Evolutionary conservation across 768 basidiomycete species (phyloP), one percentile per base, ranked within the genome.

Genomic region (Lactifluus pinguis): DNA sequence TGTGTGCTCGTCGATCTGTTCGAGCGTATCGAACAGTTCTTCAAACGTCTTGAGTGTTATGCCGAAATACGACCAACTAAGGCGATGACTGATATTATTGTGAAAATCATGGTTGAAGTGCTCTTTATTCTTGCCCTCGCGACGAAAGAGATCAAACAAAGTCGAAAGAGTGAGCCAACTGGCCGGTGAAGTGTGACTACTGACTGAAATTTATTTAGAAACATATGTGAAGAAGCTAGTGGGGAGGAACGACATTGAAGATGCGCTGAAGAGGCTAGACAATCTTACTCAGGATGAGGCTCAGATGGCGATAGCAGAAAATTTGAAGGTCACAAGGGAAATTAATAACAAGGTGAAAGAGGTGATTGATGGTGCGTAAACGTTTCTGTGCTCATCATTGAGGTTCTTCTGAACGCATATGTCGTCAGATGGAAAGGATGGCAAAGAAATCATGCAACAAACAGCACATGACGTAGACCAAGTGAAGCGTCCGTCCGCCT

Each of bases 61-160:
- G 53, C 51, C 3, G 29, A 21, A 5, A n/a, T 53, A 11, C 14
- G 4, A 5, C 52, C 47, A 3, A 59, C 45, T 4, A 0, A 36
- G 1, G 52, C 13, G 0, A 59, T 59, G 58, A 41, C 45, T 4
- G 52, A 48, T 1, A 39, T 60, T 1, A 14, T 55, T 11, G 53
- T 49, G 39, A 34, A 55, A 9, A 29, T 55, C 13, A 25, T 60
- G 36, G 38, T 30, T 11, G 58, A 59, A n/a, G 38, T 59, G 1
- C 44, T 59, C 14, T 19, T 25, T 30, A 53, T 59, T 38, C 58
- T 59, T 0, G 42, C 36, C 1, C 53, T 59, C 4, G 58, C 51
- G 13, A 59, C 51, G 0, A 49, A 38, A 38, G 52, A 55, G 19
- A 25, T 49, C 0, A 49, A 29, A 3, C 36, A 45, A 14, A 25